Evolutionary conservation across 2,329 filamentous ascomycete genomes (phyloP), one percentile per base, ranked within the genome.

Genomic region (Achaetomium macrosporum): DNA sequence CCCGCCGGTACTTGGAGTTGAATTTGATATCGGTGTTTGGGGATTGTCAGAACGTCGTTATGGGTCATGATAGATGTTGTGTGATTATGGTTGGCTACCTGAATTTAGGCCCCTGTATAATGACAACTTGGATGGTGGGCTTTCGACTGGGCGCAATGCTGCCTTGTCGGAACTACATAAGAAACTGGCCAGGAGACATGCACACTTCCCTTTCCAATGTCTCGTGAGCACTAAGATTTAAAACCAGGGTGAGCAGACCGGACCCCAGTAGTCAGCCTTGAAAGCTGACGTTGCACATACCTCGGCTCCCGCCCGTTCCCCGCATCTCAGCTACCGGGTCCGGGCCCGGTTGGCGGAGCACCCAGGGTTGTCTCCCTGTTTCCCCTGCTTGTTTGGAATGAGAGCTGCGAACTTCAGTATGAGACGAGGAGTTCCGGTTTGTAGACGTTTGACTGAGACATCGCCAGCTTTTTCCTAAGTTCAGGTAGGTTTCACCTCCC

Each of bases 261-360:
- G 7, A 25, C 25, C 7, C 25, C n/a, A n/a, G 25, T 25, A 25
- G 25, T 7, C 25, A 35, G 4, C 10, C 42, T 16, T n/a, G 1
- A 16, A 5, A 19, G 17, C 30, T 46, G 31, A 42, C 25, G n/a
- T 55, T n/a, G 42, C 42, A 50, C 46, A 47, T 53, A 52, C 57
- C 57, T 57, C 54, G 57, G 57, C 55, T 57, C 37, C 47, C 51
- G 47, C 47, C 47, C 47, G 8, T 50, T 57, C 57, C 57, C 57
- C 57, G 54, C 57, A 59, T 55, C 47, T 55, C 47, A 47, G 50
- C 36, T 16, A 35, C 45, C 43, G n/a, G 39, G 16, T 1, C 6
- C 13, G n/a, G 29, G 31, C 30, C 39, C 45, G 33, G 45, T 19
- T 15, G 15, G 53, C 35, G 48, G 47, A 36, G 33, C 31, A 33